Percentiles rank a stretch among this genome's conserved stretches.
Conservation (phyloP, 2,329 filamentous ascomycete genomes). For the Penicillium hordei region DNA sequence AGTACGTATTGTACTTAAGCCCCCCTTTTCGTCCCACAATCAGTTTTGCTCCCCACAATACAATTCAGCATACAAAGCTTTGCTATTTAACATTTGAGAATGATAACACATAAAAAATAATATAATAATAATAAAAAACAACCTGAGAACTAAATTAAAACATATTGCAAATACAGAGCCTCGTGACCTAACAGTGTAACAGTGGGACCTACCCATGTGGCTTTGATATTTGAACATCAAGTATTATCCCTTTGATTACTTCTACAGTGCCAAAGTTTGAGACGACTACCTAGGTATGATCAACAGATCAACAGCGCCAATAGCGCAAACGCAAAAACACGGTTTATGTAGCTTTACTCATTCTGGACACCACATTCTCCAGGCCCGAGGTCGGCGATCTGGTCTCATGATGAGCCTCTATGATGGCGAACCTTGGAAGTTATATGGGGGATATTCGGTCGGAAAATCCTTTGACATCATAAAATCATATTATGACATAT, state of each 20-base stretch:
- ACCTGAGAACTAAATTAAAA: neutral
- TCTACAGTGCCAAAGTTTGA: neutral
- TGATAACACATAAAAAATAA: too few relatives aligned
- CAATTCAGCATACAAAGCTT: neutral
- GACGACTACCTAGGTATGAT: neutral
- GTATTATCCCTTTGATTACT: neutral
- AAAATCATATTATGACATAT: neutral
- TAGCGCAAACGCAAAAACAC: neutral
- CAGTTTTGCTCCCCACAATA: slow-evolving; percentile 7
- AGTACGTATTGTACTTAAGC: neutral
- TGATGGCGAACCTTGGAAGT: neutral
- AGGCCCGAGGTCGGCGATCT: neutral
- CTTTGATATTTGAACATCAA: neutral
- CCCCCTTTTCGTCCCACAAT: slow-evolving; percentile 1
- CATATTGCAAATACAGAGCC: neutral
- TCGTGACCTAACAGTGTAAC: neutral
- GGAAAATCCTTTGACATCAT: slow-evolving; percentile 2
- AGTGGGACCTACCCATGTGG: neutral
- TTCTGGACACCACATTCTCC: slow-evolving; percentile 1
- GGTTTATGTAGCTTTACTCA: neutral
- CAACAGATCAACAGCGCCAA: neutral
- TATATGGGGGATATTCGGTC: neutral
- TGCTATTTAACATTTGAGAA: neutral
- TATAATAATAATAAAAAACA: neutral
- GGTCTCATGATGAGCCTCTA: neutral